Evolutionary conservation across 2,329 filamentous ascomycete genomes (phyloP).

Genomic region (Pseudogymnoascus sp.): DNA sequence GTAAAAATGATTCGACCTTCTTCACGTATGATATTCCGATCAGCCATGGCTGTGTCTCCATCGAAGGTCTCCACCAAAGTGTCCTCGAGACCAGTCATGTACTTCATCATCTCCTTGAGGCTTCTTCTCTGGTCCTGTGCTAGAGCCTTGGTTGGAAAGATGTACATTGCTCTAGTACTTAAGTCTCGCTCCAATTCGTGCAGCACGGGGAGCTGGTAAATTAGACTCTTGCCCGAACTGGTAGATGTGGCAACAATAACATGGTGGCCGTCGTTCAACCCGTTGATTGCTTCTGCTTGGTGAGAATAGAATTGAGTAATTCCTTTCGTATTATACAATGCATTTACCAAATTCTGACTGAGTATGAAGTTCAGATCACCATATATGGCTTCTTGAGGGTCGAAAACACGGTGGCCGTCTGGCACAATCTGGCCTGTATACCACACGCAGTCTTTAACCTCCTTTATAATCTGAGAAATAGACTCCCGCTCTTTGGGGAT

Average conservation of each 20-base stretch:
- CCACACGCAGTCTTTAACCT: constrained; percentile 77
- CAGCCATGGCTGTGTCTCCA: constrained; percentile 80
- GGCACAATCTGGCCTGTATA: constrained; percentile 91
- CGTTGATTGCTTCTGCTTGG: constrained; percentile 89
- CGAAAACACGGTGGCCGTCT: constrained; percentile 85
- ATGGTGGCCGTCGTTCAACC: constrained; percentile 71
- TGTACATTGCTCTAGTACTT: constrained; percentile 84
- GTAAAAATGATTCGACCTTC: constrained; percentile 92
- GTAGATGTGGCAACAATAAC: constrained; percentile 94
- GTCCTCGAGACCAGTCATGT: constrained; percentile 70
- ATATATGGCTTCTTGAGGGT: constrained; percentile 73
- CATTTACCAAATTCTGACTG: constrained; percentile 90
- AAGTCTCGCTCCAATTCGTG: constrained; percentile 75
- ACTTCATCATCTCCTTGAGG: constrained; percentile 75
- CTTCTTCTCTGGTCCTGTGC: constrained; percentile 91
- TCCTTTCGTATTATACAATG: constrained; percentile 82
- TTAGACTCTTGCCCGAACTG: constrained; percentile 94
- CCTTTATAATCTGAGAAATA: constrained; percentile 77
- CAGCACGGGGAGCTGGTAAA: constrained; percentile 91
- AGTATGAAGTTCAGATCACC: constrained; percentile 80
- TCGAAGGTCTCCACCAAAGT: constrained; percentile 88
- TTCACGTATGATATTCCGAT: constrained; percentile 74
- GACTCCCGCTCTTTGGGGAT: constrained; percentile 76
- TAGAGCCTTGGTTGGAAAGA: constrained; percentile 94
- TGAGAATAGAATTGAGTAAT: constrained; percentile 87